Percentiles rank a stretch among this genome's conserved stretches.
These are phyloP conservation scores for Cordyceps fumosorosea DNA, from an alignment of 2,329 filamentous ascomycete genomes.

Conservation along the genomic window DNA sequence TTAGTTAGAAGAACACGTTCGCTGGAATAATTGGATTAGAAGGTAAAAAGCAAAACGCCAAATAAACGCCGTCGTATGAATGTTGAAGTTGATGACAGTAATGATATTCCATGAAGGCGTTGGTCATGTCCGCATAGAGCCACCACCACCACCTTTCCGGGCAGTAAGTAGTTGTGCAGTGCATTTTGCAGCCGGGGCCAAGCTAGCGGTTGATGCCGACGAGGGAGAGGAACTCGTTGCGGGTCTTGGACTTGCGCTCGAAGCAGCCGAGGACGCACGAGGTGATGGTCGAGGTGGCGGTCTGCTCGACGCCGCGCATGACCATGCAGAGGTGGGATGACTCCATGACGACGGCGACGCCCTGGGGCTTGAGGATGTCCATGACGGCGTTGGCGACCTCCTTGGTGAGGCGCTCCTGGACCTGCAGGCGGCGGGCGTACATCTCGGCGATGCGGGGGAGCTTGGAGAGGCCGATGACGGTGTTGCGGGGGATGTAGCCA, in stretches of 20 bases:
- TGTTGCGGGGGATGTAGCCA: constrained; percentile 86
- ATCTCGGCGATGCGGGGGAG: constrained; percentile 93
- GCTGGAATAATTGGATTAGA: background rate
- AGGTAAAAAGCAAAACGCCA: background rate
- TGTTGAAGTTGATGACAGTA: background rate
- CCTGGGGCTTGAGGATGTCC: constrained; percentile 87
- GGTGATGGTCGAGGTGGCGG: constrained; percentile 77
- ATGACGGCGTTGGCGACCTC: constrained; percentile 92
- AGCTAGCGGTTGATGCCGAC: constrained; percentile 51
- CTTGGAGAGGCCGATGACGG: constrained; percentile 93
- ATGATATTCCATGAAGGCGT: too few species aligned
- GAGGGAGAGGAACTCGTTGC: constrained; percentile 90
- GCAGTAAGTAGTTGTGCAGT: background rate
- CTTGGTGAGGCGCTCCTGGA: constrained; percentile 93
- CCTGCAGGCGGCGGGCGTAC: constrained; percentile 88
- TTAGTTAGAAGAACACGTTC: background rate
- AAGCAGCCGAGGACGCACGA: constrained; percentile 98
- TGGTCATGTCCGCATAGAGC: background rate
- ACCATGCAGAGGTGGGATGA: constrained; percentile 97
- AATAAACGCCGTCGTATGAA: background rate
- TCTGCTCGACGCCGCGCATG: constrained; percentile 97
- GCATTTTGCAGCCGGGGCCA: background rate
- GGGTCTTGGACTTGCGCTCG: constrained; percentile 83
- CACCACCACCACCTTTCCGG: too few species aligned
- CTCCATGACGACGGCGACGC: constrained; percentile 96